A percentile compares a stretch with the other conserved stretches of the same genome.
phyloP scores from a whole-genome alignment of 2,329 filamentous ascomycete genomes.

The Penicillium brevicompactum region DNA sequence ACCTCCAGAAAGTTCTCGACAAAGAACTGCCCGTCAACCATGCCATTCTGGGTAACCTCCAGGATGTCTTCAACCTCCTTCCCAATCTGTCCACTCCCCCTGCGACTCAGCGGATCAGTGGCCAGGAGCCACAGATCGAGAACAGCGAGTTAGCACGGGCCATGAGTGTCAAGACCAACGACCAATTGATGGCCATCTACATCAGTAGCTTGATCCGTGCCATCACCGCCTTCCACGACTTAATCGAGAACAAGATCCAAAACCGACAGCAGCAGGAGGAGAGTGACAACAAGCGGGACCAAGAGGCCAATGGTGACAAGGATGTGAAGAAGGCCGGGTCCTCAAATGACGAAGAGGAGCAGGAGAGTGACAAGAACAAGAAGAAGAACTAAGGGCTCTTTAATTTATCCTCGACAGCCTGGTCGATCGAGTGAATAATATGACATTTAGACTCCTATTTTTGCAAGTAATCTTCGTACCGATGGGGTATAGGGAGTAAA shows the following conservation, averaged over 20 bases:
- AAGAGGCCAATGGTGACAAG: slow-evolving; percentile 63
- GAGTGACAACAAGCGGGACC: slow-evolving; percentile 79
- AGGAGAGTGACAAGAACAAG: slow-evolving; percentile 58
- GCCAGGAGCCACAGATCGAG: slow-evolving; percentile 58
- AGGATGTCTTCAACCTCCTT: slow-evolving; percentile 98
- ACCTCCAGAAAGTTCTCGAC: slow-evolving; percentile 94
- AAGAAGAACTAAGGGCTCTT: slow-evolving; percentile 54
- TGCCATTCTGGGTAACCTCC: slow-evolving; percentile 94
- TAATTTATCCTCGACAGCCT: slow-evolving; percentile 5
- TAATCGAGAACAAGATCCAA: slow-evolving; percentile 99
- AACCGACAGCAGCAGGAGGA: slow-evolving; percentile 97
- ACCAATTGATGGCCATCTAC: slow-evolving; percentile 98
- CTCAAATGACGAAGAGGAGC: slow-evolving; percentile 54
- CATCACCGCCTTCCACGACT: slow-evolving; percentile 97
- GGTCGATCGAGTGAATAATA: slow-evolving; percentile 29
- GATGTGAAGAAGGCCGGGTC: slow-evolving; percentile 54
- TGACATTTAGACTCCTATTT: slow-evolving; percentile 16
- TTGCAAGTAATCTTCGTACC: background rate
- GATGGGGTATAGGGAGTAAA: too few relatives aligned
- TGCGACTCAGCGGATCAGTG: slow-evolving; percentile 61
- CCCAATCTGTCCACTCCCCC: slow-evolving; percentile 89
- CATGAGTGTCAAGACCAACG: slow-evolving; percentile 99
- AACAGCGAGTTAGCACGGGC: slow-evolving; percentile 89
- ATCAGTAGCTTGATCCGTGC: slow-evolving; percentile 94
- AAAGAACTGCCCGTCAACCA: slow-evolving; percentile 94